Base-by-base conservation (phyloP, 768 basidiomycete species). In the Leccinum uliginosum region DNA sequence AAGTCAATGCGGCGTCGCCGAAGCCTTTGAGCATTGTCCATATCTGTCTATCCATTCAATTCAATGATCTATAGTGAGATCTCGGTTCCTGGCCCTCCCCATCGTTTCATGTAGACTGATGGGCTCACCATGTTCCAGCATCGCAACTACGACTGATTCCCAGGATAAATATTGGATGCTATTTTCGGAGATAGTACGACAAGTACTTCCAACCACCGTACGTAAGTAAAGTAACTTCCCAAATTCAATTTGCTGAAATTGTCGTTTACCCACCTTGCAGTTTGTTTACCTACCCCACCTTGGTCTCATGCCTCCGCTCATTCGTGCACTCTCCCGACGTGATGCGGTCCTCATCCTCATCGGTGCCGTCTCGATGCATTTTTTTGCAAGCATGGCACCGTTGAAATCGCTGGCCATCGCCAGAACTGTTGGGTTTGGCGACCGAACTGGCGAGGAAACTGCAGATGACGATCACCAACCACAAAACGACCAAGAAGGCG, bases 331-430 rank as follows among this genome's bases (percentile, higher is more conserved):
- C 29, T 76, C 83, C 8, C 73, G 80, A 29, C 76, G 83, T 30
- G 85, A 87, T 71, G 84, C 78, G 19, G 60, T 85, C 55, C 80
- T 87, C 58, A 68, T 86, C 54, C 74, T 85, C 44, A 58, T 84
- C 14, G 85, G 85, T 21, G 84, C 83, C 1, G 71, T 77, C 17
- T 73, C 73, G 21, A 83, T 82, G 78, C 81, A 85, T 59, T 54
- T 85, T 34, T 77, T 80, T 72, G 70, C 78, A 17, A 57, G 78
- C 3, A 60, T 83, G 38, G 55, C 44, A 7, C 64, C 68, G 67
- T 69, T 77, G 60, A 60, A 54, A 26, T 51, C 70, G 48, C 43
- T 64, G 48, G 71, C 74, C 15, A 71, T 74, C 60, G 59, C 72
- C 35, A 72, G 73, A 50, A 71, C 71, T 56, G 62, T 65, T 17